Percentiles rank a stretch among this genome's conserved stretches.
phyloP scores from a whole-genome alignment of 495 filamentous ascomycete species.

The Aspergillus steynii region DNA sequence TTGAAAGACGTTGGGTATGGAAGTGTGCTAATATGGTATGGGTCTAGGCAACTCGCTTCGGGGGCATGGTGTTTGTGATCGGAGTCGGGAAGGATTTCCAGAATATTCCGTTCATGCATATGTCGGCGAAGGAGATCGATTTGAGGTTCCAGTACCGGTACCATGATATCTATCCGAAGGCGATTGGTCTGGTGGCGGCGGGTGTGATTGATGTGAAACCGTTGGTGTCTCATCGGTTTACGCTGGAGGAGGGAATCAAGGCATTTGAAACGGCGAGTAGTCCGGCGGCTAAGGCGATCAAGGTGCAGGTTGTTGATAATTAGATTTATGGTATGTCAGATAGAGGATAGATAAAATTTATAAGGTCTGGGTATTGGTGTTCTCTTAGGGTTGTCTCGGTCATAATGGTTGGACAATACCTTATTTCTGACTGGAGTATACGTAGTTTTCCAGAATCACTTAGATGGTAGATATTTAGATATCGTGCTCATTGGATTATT shows the following conservation, averaged over 20 bases:
- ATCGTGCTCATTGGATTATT: no score
- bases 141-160: slow-evolving; percentile 59
- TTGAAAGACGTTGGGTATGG: not conserved
- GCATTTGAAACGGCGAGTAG: slow-evolving; percentile 25
- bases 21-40: not conserved
- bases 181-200: slow-evolving; percentile 38
- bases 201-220: slow-evolving; percentile 52
- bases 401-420: no score
- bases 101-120: slow-evolving; percentile 61
- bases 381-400: no score
- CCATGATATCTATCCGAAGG: slow-evolving; percentile 55
- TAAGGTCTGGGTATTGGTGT: no score
- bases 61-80: slow-evolving; percentile 57
- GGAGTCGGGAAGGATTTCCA: slow-evolving; percentile 58
- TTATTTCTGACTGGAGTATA: no score
- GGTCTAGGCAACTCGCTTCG: slow-evolving; percentile 43
- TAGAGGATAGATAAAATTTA: no score
- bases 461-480: no score
- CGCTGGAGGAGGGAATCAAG: slow-evolving; percentile 18
- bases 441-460: no score
- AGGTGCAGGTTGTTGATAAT: slow-evolving; percentile 27
- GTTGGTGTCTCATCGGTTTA: slow-evolving; percentile 61
- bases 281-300: slow-evolving; percentile 16
- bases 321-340: not conserved
- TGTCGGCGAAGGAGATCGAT: slow-evolving; percentile 58